These are phyloP conservation scores for Manihot esculenta DNA, from an alignment of 441 rosid genomes.

Conservation along the genomic window DNA sequence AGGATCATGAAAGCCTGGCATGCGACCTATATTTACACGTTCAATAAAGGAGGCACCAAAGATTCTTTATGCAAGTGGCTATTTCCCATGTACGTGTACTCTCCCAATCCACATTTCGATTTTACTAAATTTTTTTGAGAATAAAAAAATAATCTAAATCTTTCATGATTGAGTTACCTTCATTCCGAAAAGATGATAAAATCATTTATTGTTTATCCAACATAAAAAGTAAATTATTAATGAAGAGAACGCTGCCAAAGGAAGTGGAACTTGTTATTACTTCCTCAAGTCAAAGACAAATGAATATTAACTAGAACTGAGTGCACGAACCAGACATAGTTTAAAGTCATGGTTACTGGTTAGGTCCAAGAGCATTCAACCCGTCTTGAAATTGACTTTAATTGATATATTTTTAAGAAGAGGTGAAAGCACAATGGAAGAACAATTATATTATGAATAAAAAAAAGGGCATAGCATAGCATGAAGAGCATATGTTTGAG, in stretches of 20 bases:
- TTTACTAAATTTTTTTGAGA: no score
- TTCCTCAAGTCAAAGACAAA: background rate
- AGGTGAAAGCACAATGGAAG: background rate
- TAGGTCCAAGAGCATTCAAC: background rate
- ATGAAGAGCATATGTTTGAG: background rate
- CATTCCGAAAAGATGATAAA: background rate
- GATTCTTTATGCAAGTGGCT: background rate
- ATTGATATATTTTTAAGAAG: no score
- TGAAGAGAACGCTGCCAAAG: background rate
- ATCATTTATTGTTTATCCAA: background rate
- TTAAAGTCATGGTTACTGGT: background rate
- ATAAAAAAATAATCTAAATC: background rate
- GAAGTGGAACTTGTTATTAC: background rate
- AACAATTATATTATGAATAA: background rate
- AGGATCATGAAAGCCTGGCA: background rate
- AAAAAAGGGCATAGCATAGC: no score
- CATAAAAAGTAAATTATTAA: background rate
- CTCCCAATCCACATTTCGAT: background rate
- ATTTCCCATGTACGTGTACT: background rate
- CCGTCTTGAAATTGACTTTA: background rate
- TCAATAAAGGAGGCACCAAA: background rate
- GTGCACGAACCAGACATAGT: background rate
- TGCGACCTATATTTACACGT: background rate
- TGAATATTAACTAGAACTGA: background rate
- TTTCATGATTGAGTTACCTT: background rate